Conservation (phyloP, 768 basidiomycete genomes). For the Pluteus cervinus region DNA sequence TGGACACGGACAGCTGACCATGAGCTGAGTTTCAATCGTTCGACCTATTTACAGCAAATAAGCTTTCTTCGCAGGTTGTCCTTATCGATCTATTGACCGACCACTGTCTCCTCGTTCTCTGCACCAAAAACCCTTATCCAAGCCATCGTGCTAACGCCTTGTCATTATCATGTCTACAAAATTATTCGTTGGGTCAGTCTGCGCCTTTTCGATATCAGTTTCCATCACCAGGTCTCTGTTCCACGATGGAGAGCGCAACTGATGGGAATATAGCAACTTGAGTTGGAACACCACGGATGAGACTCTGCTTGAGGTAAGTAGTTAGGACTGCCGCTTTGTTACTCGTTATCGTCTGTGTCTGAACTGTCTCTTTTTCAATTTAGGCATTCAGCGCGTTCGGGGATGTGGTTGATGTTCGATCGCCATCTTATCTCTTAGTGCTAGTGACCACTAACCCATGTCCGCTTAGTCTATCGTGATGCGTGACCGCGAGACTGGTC, state of each 20-base stretch:
- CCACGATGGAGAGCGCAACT: slow-evolving; percentile 43
- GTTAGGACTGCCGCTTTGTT: slow-evolving; percentile 39
- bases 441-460: slow-evolving; percentile 31
- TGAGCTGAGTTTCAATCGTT: no score
- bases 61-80: slow-evolving; percentile 18
- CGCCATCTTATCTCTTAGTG: slow-evolving; percentile 45
- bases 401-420: slow-evolving; percentile 87
- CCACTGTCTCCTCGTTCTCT: slow-evolving; percentile 40
- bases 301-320: slow-evolving; percentile 78
- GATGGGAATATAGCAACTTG: slow-evolving; percentile 76
- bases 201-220: slow-evolving; percentile 44
- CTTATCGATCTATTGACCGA: slow-evolving; percentile 40
- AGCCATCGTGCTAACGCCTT: slow-evolving; percentile 46
- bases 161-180: slow-evolving; percentile 82
- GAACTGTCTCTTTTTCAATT: slow-evolving; percentile 41
- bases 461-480: slow-evolving; percentile 89
- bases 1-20: slow-evolving; percentile 35
- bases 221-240: slow-evolving; percentile 41
- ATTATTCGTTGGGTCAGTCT: slow-evolving; percentile 94
- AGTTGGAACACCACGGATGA: slow-evolving; percentile 98
- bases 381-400: slow-evolving; percentile 85
- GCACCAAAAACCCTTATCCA: slow-evolving; percentile 48
- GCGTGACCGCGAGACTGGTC: slow-evolving; percentile 97
- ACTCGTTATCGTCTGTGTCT: slow-evolving; percentile 35
- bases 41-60: slow-evolving; percentile 35